Evolutionary conservation across 1,139 yeast species (phyloP).

Genomic region (Waltiozyma sp.): DNA sequence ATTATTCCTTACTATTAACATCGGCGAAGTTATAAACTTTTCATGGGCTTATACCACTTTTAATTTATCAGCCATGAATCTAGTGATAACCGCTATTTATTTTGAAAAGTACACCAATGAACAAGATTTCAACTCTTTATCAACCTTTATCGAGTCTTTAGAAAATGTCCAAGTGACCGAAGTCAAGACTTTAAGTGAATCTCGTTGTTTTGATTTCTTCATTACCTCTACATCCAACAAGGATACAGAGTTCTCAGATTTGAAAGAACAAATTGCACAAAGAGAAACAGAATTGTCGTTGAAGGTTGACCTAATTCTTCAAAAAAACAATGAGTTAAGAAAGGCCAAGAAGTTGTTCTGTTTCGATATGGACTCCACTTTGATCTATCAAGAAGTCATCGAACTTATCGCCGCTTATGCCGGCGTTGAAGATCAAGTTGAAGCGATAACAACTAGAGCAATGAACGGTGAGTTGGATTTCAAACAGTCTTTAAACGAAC

Average conservation of each 20-base stretch:
- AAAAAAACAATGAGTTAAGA: slow-evolving; percentile 30
- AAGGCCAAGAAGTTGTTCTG: slow-evolving; percentile 57
- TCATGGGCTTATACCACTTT: no score
- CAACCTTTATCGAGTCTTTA: slow-evolving; percentile 16
- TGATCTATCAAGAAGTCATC: slow-evolving; percentile 92
- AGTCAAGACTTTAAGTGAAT: slow-evolving; percentile 18
- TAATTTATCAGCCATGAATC: slow-evolving; percentile 3
- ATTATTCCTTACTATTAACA: no score
- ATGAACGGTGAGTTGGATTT: slow-evolving; percentile 97
- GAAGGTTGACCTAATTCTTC: slow-evolving; percentile 36
- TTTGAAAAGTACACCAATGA: slow-evolving; percentile 7
- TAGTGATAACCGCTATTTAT: slow-evolving; percentile 16
- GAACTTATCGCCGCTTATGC: slow-evolving; percentile 89
- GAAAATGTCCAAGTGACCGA: slow-evolving; percentile 17
- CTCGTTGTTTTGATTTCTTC: slow-evolving; percentile 24
- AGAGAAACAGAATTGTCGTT: slow-evolving; percentile 16
- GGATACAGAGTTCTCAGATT: slow-evolving; percentile 5
- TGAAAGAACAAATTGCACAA: slow-evolving; percentile 7
- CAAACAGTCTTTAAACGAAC: slow-evolving; percentile 61
- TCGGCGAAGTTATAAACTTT: no score
- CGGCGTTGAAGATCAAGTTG: slow-evolving; percentile 64
- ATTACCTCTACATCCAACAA: slow-evolving; percentile 11
- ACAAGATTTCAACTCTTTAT: slow-evolving; percentile 2
- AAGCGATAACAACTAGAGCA: slow-evolving; percentile 81
- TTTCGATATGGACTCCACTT: slow-evolving; percentile 96